Conservation (phyloP, 208 protist species). For the Crithidia fasciculata region DNA sequence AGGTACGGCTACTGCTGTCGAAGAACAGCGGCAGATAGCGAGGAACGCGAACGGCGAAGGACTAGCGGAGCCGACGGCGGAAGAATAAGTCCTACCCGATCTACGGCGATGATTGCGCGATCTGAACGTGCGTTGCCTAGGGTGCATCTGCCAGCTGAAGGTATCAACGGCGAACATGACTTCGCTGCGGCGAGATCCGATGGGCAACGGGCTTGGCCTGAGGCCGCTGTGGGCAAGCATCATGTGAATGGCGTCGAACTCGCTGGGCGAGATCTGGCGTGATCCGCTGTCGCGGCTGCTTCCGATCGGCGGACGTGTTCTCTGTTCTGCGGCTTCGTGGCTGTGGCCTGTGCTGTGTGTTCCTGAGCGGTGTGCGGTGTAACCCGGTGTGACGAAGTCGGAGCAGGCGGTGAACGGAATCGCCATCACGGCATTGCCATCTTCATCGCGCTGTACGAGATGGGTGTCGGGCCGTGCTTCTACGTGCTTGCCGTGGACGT, state of each 20-base stretch:
- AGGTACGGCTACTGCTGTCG: slow-evolving; percentile 17
- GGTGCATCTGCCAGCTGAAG: slow-evolving; percentile 58
- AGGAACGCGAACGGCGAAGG: slow-evolving; percentile 26
- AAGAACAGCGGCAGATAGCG: too few relatives aligned
- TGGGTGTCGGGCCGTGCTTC: slow-evolving; percentile 67
- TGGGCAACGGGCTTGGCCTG: slow-evolving; percentile 42
- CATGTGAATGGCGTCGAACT: slow-evolving; percentile 70
- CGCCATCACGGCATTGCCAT: slow-evolving; percentile 60
- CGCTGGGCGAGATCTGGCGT: slow-evolving; percentile 44
- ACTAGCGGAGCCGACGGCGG: too few relatives aligned
- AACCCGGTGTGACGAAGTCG: slow-evolving; percentile 47
- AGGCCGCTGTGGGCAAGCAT: slow-evolving; percentile 58
- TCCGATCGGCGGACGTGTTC: slow-evolving; percentile 56
- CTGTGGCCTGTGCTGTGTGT: slow-evolving; percentile 54
- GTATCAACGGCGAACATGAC: slow-evolving; percentile 78
- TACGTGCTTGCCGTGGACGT: slow-evolving; percentile 62
- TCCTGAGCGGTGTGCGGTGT: slow-evolving; percentile 58
- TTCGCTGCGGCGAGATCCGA: slow-evolving; percentile 73
- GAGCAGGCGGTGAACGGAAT: slow-evolving; percentile 36
- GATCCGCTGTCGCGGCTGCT: slow-evolving; percentile 52
- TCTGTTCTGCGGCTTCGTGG: slow-evolving; percentile 33
- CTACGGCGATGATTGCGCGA: slow-evolving; percentile 31
- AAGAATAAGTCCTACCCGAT: slow-evolving; percentile 25
- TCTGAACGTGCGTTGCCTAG: slow-evolving; percentile 45
- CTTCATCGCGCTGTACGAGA: slow-evolving; percentile 58